Conservation (phyloP, 1,284 basidiomycete genomes). For the Ceratobasidium sp. region DNA sequence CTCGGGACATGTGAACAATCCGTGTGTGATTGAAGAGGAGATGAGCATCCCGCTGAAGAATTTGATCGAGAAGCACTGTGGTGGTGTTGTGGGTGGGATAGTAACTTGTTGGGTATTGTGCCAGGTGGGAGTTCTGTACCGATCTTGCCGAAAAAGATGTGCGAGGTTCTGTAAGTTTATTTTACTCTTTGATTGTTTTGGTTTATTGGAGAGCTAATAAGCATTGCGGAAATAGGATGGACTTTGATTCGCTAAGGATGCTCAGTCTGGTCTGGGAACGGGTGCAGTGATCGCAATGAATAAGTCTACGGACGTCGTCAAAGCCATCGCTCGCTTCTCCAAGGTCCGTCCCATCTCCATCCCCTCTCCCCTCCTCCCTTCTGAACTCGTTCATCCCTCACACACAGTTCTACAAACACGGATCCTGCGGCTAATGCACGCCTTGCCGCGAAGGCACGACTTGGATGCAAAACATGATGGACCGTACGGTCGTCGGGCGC, state of each 20-base stretch:
- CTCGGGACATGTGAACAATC: conserved; percentile 97
- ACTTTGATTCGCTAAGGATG: conserved; percentile 98
- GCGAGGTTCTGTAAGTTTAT: conserved; percentile 89
- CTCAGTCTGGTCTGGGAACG: conserved; percentile 94
- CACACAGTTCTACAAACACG: conserved; percentile 99
- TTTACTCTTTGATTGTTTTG: too few species aligned
- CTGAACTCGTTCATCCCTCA: too few species aligned
- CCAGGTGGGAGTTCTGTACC: conserved; percentile 97
- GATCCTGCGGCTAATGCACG: conserved; percentile 98
- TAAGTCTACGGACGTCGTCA: conserved; percentile 94
- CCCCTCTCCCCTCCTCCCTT: too few species aligned
- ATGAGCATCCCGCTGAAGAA: too few species aligned
- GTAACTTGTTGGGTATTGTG: conserved; percentile 94
- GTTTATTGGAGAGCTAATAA: too few species aligned
- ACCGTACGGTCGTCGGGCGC: conserved; percentile 89
- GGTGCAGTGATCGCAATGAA: conserved; percentile 99
- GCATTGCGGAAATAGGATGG: too few species aligned
- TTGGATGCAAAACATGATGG: conserved; percentile 99
- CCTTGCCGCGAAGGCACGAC: conserved; percentile 96
- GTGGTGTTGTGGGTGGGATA: conserved; percentile 94
- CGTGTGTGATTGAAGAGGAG: conserved; percentile 97
- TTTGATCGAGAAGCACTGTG: conserved; percentile 96
- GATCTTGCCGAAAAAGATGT: conserved; percentile 86
- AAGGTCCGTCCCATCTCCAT: too few species aligned
- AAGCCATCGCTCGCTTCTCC: conserved; percentile 94